Evolutionary conservation across 306 rosid genomes (phyloP).

Genomic region (Albizia julibrissin): DNA sequence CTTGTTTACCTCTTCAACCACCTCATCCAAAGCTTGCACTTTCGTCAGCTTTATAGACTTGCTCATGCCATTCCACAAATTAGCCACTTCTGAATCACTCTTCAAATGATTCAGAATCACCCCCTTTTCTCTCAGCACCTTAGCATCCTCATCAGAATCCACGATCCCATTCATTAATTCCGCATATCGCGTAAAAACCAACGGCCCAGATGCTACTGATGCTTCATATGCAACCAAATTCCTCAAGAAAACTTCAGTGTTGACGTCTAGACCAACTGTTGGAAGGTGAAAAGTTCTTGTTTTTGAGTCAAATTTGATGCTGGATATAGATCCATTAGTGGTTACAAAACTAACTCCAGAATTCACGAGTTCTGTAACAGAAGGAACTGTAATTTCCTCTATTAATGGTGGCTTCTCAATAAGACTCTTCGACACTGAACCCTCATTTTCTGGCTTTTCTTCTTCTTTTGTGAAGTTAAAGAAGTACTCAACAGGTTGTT

Average conservation of each 20-base stretch:
- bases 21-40: constrained; percentile 58
- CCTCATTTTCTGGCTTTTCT: not conserved
- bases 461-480: constrained; percentile 31
- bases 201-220: constrained; percentile 53
- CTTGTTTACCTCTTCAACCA: constrained; percentile 60
- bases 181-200: constrained; percentile 53
- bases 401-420: constrained; percentile 53
- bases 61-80: constrained; percentile 63
- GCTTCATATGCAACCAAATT: constrained; percentile 65
- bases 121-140: constrained; percentile 46
- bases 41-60: constrained; percentile 56
- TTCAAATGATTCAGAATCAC: constrained; percentile 55
- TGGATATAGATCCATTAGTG: constrained; percentile 46
- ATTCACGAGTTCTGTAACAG: constrained; percentile 48
- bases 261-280: constrained; percentile 40
- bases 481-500: constrained; percentile 39
- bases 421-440: not conserved
- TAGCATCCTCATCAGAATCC: constrained; percentile 54
- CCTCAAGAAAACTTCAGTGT: constrained; percentile 50
- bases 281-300: constrained; percentile 60
- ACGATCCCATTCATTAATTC: constrained; percentile 65
- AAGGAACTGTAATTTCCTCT: constrained; percentile 77
- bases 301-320: constrained; percentile 51
- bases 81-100: constrained; percentile 53
- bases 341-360: constrained; percentile 55